A percentile compares a stretch with the other conserved stretches of the same genome.
Conservation (phyloP, 805 yeast genomes). For the Priceomyces fermenticarens region DNA sequence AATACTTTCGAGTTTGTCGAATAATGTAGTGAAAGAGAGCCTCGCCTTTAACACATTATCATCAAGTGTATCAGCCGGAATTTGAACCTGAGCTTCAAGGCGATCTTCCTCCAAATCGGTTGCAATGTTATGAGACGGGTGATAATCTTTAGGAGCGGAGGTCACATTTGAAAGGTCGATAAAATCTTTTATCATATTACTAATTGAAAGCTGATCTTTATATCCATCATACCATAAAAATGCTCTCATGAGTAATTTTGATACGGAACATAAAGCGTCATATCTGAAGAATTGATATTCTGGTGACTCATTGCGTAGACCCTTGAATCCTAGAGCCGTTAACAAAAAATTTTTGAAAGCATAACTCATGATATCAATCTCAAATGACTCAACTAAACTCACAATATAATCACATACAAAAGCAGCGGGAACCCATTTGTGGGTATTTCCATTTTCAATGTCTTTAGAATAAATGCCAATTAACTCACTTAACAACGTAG, state of each 20-base stretch:
- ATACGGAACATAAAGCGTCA: slow-evolving; percentile 5
- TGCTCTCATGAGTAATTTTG: slow-evolving; percentile 16
- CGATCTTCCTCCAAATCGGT: too few relatives aligned
- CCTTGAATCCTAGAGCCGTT: slow-evolving; percentile 18
- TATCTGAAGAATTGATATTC: slow-evolving; percentile 5
- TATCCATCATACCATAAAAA: slow-evolving; percentile 31
- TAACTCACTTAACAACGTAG: slow-evolving; percentile 24
- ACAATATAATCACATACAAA: slow-evolving; percentile 18
- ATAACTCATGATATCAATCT: slow-evolving; percentile 16
- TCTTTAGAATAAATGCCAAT: slow-evolving; percentile 27
- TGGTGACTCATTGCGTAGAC: slow-evolving; percentile 6
- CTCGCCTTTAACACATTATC: background rate
- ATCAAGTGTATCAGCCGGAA: background rate
- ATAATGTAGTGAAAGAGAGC: background rate
- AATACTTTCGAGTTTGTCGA: background rate
- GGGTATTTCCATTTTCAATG: slow-evolving; percentile 13
- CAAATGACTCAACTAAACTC: slow-evolving; percentile 12
- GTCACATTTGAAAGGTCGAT: background rate
- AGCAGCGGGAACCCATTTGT: slow-evolving; percentile 30
- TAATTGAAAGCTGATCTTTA: slow-evolving; percentile 20
- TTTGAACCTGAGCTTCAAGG: too few relatives aligned
- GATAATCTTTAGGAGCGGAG: too few relatives aligned
- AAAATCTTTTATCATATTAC: background rate
- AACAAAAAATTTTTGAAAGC: slow-evolving; percentile 21
- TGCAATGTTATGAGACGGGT: too few relatives aligned